A percentile compares a stretch with the other conserved stretches of the same genome.
Conservation (phyloP, 2,329 filamentous ascomycete genomes). For the Juglanconis oblonga region DNA sequence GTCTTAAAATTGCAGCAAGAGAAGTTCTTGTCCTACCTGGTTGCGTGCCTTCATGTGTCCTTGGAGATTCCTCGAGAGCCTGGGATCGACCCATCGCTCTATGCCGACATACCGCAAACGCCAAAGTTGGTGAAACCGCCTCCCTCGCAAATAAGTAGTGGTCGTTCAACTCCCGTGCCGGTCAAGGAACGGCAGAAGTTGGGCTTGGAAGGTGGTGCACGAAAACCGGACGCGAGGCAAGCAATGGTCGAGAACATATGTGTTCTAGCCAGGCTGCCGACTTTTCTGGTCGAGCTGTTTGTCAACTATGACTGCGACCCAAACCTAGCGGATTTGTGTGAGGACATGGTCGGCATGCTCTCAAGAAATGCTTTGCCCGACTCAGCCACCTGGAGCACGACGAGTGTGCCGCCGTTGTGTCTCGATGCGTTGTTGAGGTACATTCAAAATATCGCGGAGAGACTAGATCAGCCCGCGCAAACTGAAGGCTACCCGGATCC, state of each 20-base stretch:
- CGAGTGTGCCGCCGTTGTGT: slow-evolving; percentile 92
- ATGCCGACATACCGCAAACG: slow-evolving; percentile 87
- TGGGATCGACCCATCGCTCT: slow-evolving; percentile 86
- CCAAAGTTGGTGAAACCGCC: slow-evolving; percentile 81
- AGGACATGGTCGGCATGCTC: slow-evolving; percentile 90
- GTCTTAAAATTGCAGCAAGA: slow-evolving; percentile 96
- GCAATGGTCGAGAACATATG: slow-evolving; percentile 98
- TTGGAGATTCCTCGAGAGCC: slow-evolving; percentile 89
- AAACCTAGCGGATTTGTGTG: slow-evolving; percentile 85
- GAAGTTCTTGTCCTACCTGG: slow-evolving; percentile 88
- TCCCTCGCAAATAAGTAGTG: slow-evolving; percentile 71
- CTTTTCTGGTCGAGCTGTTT: slow-evolving; percentile 92
- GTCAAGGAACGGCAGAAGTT: slow-evolving; percentile 91
- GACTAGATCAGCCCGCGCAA: slow-evolving; percentile 68
- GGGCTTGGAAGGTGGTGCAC: slow-evolving; percentile 84
- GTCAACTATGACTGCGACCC: slow-evolving; percentile 98
- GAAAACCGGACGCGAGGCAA: slow-evolving; percentile 92
- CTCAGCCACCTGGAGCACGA: slow-evolving; percentile 97
- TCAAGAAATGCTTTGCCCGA: slow-evolving; percentile 95
- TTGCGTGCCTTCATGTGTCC: slow-evolving; percentile 89
- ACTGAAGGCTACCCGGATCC: slow-evolving; percentile 66
- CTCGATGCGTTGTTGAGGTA: slow-evolving; percentile 88
- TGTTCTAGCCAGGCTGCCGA: slow-evolving; percentile 86
- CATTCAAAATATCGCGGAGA: slow-evolving; percentile 86
- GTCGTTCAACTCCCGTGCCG: slow-evolving; percentile 83